phyloP scores from a whole-genome alignment of 2,329 filamentous ascomycete genomes.

The Clonostachys solani region DNA sequence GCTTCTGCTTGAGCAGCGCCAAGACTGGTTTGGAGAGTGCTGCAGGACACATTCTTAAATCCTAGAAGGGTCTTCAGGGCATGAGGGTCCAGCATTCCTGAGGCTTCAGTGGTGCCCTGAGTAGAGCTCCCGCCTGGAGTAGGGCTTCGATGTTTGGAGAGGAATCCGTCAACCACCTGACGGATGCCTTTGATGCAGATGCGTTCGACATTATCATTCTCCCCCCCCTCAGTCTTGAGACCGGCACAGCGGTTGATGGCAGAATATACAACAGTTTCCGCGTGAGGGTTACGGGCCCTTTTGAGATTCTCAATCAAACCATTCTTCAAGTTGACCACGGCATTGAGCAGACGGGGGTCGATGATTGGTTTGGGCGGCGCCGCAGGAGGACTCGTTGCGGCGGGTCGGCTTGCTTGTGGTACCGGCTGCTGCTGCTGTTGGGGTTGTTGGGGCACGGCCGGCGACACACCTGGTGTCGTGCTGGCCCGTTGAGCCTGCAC shows the following conservation, averaged over 20 bases:
- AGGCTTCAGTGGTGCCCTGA: constrained; percentile 3
- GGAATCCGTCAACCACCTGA: constrained; percentile 38
- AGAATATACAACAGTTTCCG: constrained; percentile 46
- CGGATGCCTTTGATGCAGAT: constrained; percentile 38
- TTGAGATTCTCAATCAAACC: constrained; percentile 40
- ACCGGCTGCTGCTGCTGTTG: background rate
- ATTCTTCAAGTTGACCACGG: constrained; percentile 40
- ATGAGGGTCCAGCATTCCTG: constrained; percentile 28
- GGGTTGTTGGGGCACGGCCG: background rate
- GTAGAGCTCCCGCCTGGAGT: constrained; percentile 16
- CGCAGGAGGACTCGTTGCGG: constrained; percentile 16
- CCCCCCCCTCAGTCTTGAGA: constrained; percentile 36
- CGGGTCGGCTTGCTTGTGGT: constrained; percentile 2
- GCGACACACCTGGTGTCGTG: too few species aligned
- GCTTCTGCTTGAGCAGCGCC: constrained; percentile 38
- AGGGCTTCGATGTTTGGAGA: constrained; percentile 23
- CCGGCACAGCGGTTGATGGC: constrained; percentile 47
- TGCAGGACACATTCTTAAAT: constrained; percentile 41
- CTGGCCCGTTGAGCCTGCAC: too few species aligned
- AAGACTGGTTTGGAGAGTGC: constrained; percentile 31
- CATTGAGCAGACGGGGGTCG: constrained; percentile 34
- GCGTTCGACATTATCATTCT: constrained; percentile 37
- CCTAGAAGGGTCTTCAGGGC: constrained; percentile 34
- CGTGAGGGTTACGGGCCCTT: constrained; percentile 32
- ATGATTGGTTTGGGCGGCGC: constrained; percentile 29